These are phyloP conservation scores for Paratinospora sagittata DNA, from an alignment of 164 flowering plant species.

Conservation along the genomic window DNA sequence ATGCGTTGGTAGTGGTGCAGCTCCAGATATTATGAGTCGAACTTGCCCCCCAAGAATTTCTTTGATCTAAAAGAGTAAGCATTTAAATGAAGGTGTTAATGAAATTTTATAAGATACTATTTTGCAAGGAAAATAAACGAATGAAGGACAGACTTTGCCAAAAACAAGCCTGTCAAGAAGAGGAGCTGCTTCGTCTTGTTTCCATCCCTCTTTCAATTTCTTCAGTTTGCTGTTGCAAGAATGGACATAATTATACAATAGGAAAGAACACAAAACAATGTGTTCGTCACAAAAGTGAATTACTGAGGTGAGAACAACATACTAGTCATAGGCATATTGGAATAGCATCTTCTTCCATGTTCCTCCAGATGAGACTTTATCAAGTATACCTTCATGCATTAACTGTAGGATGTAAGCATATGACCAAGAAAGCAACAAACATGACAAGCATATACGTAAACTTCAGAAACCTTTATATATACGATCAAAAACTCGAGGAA, in stretches of 20 bases:
- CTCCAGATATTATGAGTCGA: conserved; percentile 71
- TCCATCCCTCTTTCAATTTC: conserved; percentile 65
- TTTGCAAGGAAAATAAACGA: background rate
- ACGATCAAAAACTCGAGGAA: conserved; percentile 94
- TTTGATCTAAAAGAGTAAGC: conserved; percentile 45
- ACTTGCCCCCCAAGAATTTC: conserved; percentile 76
- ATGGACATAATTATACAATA: conserved; percentile 6
- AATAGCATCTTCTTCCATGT: conserved; percentile 53
- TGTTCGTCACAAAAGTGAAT: background rate
- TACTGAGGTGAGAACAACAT: conserved; percentile 22
- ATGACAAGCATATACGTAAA: background rate
- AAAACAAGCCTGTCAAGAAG: conserved; percentile 72
- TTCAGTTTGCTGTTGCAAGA: conserved; percentile 60
- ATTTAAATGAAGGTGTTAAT: background rate
- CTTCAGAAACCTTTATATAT: conserved; percentile 59
- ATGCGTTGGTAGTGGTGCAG: conserved; percentile 77
- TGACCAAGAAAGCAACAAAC: background rate
- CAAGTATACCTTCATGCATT: conserved; percentile 51
- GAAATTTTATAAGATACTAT: background rate
- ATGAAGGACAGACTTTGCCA: conserved; percentile 47
- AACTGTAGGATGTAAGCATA: conserved; percentile 7
- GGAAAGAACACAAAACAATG: background rate
- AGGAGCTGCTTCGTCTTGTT: conserved; percentile 84
- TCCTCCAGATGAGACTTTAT: conserved; percentile 70
- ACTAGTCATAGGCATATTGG: conserved; percentile 83